Base-by-base conservation (phyloP, 768 basidiomycete genomes). In the Termitomyces sp. region DNA sequence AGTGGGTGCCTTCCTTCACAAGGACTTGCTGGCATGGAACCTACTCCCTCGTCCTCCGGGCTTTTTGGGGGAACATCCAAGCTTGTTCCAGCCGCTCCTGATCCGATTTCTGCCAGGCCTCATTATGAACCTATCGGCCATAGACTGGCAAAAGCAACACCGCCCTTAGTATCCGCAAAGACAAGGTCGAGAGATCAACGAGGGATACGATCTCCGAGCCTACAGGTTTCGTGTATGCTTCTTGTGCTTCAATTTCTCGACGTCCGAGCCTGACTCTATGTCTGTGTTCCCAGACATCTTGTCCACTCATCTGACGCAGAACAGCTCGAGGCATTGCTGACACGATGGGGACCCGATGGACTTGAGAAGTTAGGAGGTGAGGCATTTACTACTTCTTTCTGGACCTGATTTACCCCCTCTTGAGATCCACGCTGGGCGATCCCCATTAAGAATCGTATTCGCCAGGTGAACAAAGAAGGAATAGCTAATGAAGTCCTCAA, bases 291-390 rank as follows among this genome's bases (percentile, higher is more conserved):
- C 47, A 94, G 92, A 54, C 93, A 96, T 75, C 79, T 93, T 61
- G 86, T 94, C 10, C 93, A 95, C 74, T 92, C 94, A 32, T 93
- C 90, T 57, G 90, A 94, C 72, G 90, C 88, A 13, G 90, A 90
- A 73, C 90, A 95, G 68, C 83, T 90, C 35, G 90, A 91, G 70
- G 92, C 89, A 26, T 79, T 95, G 59, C 85, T 95, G 50, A 86
- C 83, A 62, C 83, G 92, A 56, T 94, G 94, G 92, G 88, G 89
- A 38, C 88, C 89, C 46, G 93, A 95, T 72, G 87, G 92, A 41
- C 73, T 92, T 70, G 92, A 92, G 58, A 94, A 95, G 72, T 75
- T 94, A 52, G 91, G 28, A 38, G 24, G 16, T 51, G 14, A 51
- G 20, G 13, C 22, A 24, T 51, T 22, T 26, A 38, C 14, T 22